These are phyloP conservation scores for Filosporella fistucella DNA, from an alignment of 495 filamentous ascomycete species.

Conservation along the genomic window DNA sequence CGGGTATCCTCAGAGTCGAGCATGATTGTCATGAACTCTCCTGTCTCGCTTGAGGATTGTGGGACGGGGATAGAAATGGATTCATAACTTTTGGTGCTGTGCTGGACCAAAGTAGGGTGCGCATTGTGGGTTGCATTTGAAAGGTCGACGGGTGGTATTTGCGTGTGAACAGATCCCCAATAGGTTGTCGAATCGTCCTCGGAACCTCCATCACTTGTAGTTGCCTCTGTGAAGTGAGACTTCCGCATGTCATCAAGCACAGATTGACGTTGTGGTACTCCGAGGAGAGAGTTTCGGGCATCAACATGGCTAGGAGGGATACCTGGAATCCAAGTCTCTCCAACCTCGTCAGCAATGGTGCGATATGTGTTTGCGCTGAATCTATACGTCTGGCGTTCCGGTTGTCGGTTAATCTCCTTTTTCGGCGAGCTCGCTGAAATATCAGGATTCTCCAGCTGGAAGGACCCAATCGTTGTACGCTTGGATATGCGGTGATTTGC, in stretches of 20 bases:
- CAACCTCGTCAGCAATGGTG: slow-evolving; percentile 30
- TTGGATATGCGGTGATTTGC: slow-evolving; percentile 13
- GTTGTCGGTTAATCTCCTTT: neutral
- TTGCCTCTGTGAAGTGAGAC: slow-evolving; percentile 11
- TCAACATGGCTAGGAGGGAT: slow-evolving; percentile 23
- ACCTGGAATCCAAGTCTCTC: slow-evolving; percentile 36
- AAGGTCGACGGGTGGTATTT: slow-evolving; percentile 14
- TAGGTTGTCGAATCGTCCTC: slow-evolving; percentile 14
- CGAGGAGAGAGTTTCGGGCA: slow-evolving; percentile 35
- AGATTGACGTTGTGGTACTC: slow-evolving; percentile 26
- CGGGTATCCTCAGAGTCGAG: slow-evolving; percentile 24
- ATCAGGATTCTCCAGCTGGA: slow-evolving; percentile 6
- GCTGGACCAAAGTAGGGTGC: slow-evolving; percentile 15
- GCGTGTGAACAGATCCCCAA: slow-evolving; percentile 21
- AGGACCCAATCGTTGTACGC: slow-evolving; percentile 18
- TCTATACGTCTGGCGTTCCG: slow-evolving; percentile 8
- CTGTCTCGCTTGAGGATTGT: neutral
- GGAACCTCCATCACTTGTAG: slow-evolving; percentile 8
- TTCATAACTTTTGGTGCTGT: no score
- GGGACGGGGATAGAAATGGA: neutral
- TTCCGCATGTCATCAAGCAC: slow-evolving; percentile 26
- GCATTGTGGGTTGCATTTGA: slow-evolving; percentile 13
- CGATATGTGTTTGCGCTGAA: slow-evolving; percentile 24
- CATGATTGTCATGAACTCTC: slow-evolving; percentile 32
- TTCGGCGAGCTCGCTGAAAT: slow-evolving; percentile 6